Evolutionary conservation across 352 stramenopile genomes (phyloP).

Genomic region (Aphanomyces invadans): DNA sequence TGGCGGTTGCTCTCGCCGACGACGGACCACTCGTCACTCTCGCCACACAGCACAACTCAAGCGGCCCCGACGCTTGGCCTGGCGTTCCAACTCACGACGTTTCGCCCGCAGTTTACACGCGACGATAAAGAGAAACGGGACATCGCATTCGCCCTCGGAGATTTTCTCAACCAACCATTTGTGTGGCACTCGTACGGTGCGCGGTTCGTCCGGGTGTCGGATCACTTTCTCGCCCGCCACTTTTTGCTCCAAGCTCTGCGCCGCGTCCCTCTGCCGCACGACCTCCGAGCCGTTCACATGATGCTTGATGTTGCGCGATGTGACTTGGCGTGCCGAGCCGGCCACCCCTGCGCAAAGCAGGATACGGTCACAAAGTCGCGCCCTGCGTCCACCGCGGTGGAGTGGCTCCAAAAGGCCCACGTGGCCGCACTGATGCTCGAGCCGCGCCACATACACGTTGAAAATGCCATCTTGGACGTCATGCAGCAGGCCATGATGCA

Average conservation of each 20-base stretch:
- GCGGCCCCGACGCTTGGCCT: background rate
- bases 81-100: slow-evolving; percentile 14
- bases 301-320: slow-evolving; percentile 20
- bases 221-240: slow-evolving; percentile 18
- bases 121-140: background rate
- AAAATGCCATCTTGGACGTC: slow-evolving; percentile 5
- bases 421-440: slow-evolving; percentile 3
- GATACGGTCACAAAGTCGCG: background rate
- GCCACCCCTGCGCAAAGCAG: too few relatives aligned
- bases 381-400: background rate
- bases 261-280: background rate
- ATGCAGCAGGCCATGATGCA: slow-evolving; percentile 10
- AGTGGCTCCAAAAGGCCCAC: slow-evolving; percentile 24
- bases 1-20: background rate
- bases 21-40: background rate
- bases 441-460: background rate
- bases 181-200: slow-evolving; percentile 13
- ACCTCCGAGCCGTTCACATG: background rate
- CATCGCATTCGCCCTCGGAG: slow-evolving; percentile 4
- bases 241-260: slow-evolving; percentile 15
- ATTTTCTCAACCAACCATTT: slow-evolving; percentile 21
- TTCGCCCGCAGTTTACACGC: background rate
- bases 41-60: background rate
- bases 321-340: slow-evolving; percentile 8
- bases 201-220: background rate